phyloP scores from a whole-genome alignment of 129 eudicot genomes.

The Solidago caesia region DNA sequence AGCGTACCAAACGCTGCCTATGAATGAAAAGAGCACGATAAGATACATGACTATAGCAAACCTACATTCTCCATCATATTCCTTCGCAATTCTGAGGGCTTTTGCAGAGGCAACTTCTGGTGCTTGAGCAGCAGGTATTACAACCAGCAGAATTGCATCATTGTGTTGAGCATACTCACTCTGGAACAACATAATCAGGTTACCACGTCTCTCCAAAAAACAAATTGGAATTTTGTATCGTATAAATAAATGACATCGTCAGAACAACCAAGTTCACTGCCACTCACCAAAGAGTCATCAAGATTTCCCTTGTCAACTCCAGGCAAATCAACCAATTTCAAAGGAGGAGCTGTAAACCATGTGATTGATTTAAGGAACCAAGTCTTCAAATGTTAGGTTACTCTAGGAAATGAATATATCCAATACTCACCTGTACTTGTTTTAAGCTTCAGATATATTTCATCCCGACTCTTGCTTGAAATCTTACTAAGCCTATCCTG shows the following conservation, averaged over 20 bases:
- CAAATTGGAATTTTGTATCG: not conserved
- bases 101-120: conserved; percentile 87
- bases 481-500: conserved; percentile 92
- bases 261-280: conserved; percentile 3
- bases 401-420: not conserved
- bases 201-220: not conserved
- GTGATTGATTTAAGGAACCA: conserved; percentile 2
- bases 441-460: conserved; percentile 81
- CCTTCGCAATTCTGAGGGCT: conserved; percentile 94
- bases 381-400: not conserved
- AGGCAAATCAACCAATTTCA: conserved; percentile 91
- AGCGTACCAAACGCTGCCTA: not conserved
- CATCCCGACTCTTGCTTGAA: conserved; percentile 87
- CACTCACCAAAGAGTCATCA: conserved; percentile 87
- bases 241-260: not conserved
- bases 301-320: conserved; percentile 89
- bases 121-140: conserved; percentile 90
- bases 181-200: conserved; percentile 38
- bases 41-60: conserved; percentile 18
- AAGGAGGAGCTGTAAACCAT: conserved; percentile 71
- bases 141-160: conserved; percentile 85
- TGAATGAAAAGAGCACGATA: conserved; percentile 9
- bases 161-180: conserved; percentile 81
- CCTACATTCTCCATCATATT: conserved; percentile 86
- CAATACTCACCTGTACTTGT: conserved; percentile 86